These are phyloP conservation scores for Lotmaria passim DNA, from an alignment of 208 protist species.

Conservation along the genomic window DNA sequence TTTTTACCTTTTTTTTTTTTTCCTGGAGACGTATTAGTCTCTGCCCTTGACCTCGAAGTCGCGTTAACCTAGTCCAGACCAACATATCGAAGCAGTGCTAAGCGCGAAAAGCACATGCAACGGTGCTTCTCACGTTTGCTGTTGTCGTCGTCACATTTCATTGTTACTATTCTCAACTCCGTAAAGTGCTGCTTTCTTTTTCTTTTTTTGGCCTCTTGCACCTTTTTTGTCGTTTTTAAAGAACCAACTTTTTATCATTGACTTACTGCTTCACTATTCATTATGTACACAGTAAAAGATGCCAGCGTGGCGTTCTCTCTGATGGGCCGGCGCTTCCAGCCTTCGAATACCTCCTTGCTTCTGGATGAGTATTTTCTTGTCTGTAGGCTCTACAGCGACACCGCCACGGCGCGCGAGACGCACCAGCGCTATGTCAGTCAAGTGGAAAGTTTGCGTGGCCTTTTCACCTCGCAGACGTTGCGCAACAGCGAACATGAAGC, in stretches of 20 bases:
- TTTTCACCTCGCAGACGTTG: conserved; percentile 31
- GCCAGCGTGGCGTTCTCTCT: conserved; percentile 40
- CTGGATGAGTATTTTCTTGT: conserved; percentile 49
- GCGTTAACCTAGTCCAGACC: too few relatives aligned
- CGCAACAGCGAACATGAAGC: conserved; percentile 32
- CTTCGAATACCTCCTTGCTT: conserved; percentile 35
- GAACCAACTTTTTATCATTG: background rate
- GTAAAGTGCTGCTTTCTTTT: background rate
- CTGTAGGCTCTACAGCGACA: conserved; percentile 39
- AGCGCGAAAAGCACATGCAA: too few relatives aligned
- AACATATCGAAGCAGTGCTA: too few relatives aligned
- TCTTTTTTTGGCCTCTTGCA: background rate
- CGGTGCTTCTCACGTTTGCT: too few relatives aligned
- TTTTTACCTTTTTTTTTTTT: too few relatives aligned
- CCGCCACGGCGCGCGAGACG: conserved; percentile 36
- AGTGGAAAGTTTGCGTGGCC: conserved; percentile 30
- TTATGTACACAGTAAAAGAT: conserved; percentile 60
- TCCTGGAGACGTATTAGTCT: too few relatives aligned
- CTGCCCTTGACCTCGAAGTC: too few relatives aligned
- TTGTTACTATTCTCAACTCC: background rate
- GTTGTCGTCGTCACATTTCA: too few relatives aligned
- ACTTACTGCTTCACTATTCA: too few relatives aligned
- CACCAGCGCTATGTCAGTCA: conserved; percentile 48
- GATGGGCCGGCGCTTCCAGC: conserved; percentile 37
- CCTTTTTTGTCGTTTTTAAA: background rate